A percentile compares a stretch with the other conserved stretches of the same genome.
Conservation (phyloP, 345 rosid species). For the Ailanthus altissimus region DNA sequence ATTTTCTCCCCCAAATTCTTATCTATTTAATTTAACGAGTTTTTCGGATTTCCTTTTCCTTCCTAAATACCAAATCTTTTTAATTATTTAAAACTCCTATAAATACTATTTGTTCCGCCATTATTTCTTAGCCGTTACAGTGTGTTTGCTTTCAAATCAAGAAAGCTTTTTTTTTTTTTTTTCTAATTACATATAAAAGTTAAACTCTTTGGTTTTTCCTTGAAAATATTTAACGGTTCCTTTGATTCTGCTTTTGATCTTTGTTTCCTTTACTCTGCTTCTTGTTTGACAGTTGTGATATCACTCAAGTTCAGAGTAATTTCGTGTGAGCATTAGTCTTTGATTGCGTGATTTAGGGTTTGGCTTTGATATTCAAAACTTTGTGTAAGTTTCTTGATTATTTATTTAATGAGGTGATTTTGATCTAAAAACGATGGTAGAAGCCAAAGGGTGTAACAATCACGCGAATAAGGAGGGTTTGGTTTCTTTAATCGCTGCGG, state of each 20-base stretch:
- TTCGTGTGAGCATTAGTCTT: too few species aligned
- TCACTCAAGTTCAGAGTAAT: too few species aligned
- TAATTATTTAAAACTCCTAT: neutral
- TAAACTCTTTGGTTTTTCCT: neutral
- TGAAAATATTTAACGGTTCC: neutral
- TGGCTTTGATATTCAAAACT: neutral
- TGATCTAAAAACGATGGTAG: conserved; percentile 20
- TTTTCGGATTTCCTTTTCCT: neutral
- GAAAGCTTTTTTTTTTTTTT: neutral
- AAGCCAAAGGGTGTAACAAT: conserved; percentile 2
- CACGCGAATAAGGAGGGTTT: neutral
- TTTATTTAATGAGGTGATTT: too few species aligned
- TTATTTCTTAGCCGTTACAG: neutral
- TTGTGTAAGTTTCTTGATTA: too few species aligned
- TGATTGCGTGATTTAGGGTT: neutral
- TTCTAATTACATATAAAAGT: neutral
- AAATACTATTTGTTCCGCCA: neutral
- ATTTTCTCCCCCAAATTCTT: neutral
- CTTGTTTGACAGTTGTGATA: too few species aligned
- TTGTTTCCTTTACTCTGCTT: neutral
- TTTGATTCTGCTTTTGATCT: conserved; percentile 11
- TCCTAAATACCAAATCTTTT: neutral
- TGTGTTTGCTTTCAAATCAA: neutral
- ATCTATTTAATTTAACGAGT: neutral
- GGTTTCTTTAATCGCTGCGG: neutral